Percentiles rank a stretch among this genome's conserved stretches.
Evolutionary conservation across 1,139 yeast species (phyloP).

Genomic region (Maudiozyma humilis): DNA sequence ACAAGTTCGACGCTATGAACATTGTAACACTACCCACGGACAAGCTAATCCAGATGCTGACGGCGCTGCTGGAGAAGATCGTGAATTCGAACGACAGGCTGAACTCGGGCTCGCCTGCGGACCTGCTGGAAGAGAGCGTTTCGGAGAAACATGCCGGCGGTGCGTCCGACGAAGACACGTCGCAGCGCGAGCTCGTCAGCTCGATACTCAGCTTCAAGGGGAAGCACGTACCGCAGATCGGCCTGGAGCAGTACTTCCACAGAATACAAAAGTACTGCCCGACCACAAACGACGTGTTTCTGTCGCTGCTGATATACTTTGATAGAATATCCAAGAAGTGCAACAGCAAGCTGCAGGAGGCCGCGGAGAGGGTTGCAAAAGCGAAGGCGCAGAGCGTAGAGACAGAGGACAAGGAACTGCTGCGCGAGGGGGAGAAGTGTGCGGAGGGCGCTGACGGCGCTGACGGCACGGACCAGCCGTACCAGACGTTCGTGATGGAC

Average conservation of each 20-base stretch:
- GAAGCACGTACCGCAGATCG: conserved; percentile 88
- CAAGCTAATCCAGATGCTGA: conserved; percentile 73
- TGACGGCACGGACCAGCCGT: conserved; percentile 7
- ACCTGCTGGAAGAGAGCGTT: background rate
- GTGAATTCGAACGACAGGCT: conserved; percentile 86
- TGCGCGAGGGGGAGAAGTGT: background rate
- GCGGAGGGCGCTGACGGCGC: background rate
- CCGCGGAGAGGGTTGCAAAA: background rate
- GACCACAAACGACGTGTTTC: conserved; percentile 90
- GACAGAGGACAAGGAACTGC: conserved; percentile 4
- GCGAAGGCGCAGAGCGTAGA: background rate
- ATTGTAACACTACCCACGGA: conserved; percentile 79
- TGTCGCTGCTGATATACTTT: conserved; percentile 82
- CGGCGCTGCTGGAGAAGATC: conserved; percentile 75
- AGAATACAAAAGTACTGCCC: conserved; percentile 95
- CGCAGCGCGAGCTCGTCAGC: conserved; percentile 8
- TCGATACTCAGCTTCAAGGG: conserved; percentile 85
- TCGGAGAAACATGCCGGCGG: too few species aligned
- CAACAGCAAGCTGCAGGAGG: conserved; percentile 35
- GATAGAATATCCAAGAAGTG: conserved; percentile 91
- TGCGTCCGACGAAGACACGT: background rate
- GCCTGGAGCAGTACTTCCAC: conserved; percentile 78
- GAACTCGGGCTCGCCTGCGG: background rate
- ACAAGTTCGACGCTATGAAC: conserved; percentile 36
- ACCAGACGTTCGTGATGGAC: conserved; percentile 74